These are phyloP conservation scores for Jatropha curcas DNA, from an alignment of 345 rosid genomes.

Conservation along the genomic window DNA sequence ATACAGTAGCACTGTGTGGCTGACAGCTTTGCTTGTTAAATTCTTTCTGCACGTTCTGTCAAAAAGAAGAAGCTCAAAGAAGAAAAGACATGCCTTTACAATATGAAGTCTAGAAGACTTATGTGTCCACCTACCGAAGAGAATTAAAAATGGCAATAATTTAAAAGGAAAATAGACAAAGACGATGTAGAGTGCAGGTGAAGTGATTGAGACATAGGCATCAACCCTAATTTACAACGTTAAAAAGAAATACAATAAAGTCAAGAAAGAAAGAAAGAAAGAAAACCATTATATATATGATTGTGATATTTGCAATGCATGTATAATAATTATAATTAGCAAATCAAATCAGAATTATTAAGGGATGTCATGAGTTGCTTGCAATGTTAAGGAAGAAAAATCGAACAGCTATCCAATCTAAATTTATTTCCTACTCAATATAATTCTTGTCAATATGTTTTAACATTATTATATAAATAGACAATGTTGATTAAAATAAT, in stretches of 20 bases:
- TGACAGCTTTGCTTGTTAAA: too few relatives aligned
- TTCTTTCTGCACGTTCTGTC: slow-evolving; percentile 1
- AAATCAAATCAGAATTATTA: not conserved
- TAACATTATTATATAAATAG: too few relatives aligned
- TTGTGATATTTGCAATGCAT: too few relatives aligned
- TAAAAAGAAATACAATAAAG: too few relatives aligned
- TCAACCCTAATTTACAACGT: too few relatives aligned
- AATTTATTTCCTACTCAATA: not conserved
- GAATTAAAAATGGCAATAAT: not conserved
- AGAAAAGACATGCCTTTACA: not conserved
- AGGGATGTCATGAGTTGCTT: not conserved
- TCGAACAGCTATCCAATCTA: not conserved
- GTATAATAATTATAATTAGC: not conserved
- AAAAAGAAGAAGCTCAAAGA: not conserved
- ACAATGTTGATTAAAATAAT: too few relatives aligned
- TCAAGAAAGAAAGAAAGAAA: too few relatives aligned
- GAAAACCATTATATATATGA: too few relatives aligned
- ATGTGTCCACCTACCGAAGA: not conserved
- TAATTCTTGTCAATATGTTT: too few relatives aligned
- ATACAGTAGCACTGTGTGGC: too few relatives aligned
- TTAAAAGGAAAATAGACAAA: too few relatives aligned
- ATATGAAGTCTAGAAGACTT: not conserved
- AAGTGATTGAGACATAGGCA: too few relatives aligned
- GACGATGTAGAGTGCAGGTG: not conserved
- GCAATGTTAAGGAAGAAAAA: not conserved